These are phyloP conservation scores for Rhizopogon vesiculosus DNA, from an alignment of 768 basidiomycete genomes.

Conservation along the genomic window DNA sequence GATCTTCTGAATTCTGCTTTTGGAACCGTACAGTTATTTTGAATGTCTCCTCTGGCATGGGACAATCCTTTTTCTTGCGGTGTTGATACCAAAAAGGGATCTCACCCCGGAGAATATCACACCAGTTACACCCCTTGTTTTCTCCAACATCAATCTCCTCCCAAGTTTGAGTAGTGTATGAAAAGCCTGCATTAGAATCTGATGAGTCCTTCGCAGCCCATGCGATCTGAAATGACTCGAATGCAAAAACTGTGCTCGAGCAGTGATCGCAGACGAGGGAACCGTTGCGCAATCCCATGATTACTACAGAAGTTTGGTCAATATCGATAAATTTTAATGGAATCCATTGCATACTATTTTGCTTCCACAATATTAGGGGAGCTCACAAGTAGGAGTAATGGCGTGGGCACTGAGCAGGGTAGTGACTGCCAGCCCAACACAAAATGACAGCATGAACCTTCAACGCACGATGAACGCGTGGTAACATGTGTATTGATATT, in stretches of 20 bases:
- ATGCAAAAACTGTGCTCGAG: background rate
- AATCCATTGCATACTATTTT: background rate
- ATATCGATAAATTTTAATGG: background rate
- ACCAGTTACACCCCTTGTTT: background rate
- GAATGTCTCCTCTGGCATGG: constrained; percentile 1
- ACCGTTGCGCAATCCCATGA: background rate
- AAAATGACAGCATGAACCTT: no score
- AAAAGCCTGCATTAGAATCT: background rate
- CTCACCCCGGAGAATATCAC: background rate
- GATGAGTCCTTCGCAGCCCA: background rate
- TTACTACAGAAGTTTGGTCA: background rate
- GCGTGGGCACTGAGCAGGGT: no score
- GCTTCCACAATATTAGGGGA: no score
- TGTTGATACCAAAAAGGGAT: background rate
- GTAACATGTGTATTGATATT: no score
- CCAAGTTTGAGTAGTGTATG: constrained; percentile 4
- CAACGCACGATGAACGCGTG: no score
- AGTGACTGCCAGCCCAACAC: no score
- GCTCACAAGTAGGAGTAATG: no score
- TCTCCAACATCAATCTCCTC: constrained; percentile 1
- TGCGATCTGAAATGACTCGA: constrained; percentile 1
- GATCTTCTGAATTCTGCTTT: background rate
- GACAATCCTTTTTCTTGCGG: background rate
- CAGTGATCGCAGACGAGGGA: background rate
- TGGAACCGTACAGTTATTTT: constrained; percentile 1